These are phyloP conservation scores for Didymella arachidicola DNA, from an alignment of 2,329 filamentous ascomycete genomes.

Conservation along the genomic window DNA sequence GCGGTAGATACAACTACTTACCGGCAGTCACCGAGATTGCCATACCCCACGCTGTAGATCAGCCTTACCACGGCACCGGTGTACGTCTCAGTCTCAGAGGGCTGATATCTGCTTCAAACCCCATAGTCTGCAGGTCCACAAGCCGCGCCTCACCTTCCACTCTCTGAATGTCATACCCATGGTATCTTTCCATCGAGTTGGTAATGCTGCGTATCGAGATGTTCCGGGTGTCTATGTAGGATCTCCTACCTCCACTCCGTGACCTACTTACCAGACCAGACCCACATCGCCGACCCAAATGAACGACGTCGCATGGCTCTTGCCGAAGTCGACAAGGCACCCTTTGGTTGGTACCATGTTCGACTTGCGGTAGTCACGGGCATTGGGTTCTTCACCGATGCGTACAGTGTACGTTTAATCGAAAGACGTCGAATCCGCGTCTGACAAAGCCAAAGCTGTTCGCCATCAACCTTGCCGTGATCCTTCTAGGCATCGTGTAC, in stretches of 20 bases:
- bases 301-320: constrained; percentile 48
- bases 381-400: constrained; percentile 89
- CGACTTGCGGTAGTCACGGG: constrained; percentile 79
- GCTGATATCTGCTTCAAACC: constrained; percentile 8
- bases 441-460: constrained; percentile 57
- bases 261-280: constrained; percentile 19
- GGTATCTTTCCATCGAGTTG: constrained; percentile 38
- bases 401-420: constrained; percentile 60
- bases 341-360: constrained; percentile 70
- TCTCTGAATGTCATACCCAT: constrained; percentile 23
- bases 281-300: constrained; percentile 46
- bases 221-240: constrained; percentile 42
- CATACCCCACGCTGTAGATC: constrained; percentile 3
- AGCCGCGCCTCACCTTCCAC: constrained; percentile 4
- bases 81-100: constrained; percentile 8
- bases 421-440: neutral
- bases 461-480: constrained; percentile 60
- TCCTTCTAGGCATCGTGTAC: constrained; percentile 83
- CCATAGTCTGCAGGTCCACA: neutral
- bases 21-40: neutral
- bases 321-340: constrained; percentile 48
- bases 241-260: neutral
- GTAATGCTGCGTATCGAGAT: constrained; percentile 45
- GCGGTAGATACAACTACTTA: neutral
- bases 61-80: constrained; percentile 6